Conservation (phyloP, 2,329 filamentous ascomycete genomes). For the Colletotrichum brevisporum region DNA sequence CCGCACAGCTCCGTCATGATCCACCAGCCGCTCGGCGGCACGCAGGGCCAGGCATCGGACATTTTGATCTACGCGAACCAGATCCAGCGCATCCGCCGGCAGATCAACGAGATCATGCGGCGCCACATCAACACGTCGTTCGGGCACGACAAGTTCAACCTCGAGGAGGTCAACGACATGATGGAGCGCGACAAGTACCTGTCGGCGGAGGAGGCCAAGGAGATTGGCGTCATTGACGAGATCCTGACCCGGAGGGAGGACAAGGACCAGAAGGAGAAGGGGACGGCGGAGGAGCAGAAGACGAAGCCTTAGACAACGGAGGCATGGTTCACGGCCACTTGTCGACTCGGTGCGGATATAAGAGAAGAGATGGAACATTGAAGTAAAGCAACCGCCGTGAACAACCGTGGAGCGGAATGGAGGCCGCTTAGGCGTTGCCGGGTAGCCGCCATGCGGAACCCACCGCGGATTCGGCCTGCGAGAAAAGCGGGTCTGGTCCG, state of each 20-base stretch:
- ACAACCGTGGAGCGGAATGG: neutral
- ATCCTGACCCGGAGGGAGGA: conserved; percentile 78
- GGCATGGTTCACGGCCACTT: neutral
- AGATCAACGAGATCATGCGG: conserved; percentile 92
- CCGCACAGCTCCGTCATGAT: conserved; percentile 98
- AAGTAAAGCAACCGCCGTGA: neutral
- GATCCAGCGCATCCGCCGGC: conserved; percentile 87
- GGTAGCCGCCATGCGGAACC: conserved; percentile 15
- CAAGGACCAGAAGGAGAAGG: conserved; percentile 41
- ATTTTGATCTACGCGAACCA: conserved; percentile 98
- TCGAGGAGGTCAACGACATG: conserved; percentile 90
- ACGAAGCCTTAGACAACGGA: conserved; percentile 32
- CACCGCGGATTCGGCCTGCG: conserved; percentile 22
- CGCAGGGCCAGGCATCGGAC: conserved; percentile 77
- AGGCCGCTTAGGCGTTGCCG: conserved; percentile 30
- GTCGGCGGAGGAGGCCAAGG: conserved; percentile 87
- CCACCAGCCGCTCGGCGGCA: conserved; percentile 89
- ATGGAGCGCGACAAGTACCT: conserved; percentile 99
- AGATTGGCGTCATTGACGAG: conserved; percentile 92
- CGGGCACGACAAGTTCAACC: conserved; percentile 79
- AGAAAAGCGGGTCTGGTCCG: conserved; percentile 30
- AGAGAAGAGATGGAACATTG: neutral
- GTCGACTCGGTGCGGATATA: too few species aligned
- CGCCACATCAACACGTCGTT: conserved; percentile 85
- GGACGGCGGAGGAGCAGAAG: conserved; percentile 34